Conservation (phyloP, 768 basidiomycete genomes). For the Tricholoma terreum region DNA sequence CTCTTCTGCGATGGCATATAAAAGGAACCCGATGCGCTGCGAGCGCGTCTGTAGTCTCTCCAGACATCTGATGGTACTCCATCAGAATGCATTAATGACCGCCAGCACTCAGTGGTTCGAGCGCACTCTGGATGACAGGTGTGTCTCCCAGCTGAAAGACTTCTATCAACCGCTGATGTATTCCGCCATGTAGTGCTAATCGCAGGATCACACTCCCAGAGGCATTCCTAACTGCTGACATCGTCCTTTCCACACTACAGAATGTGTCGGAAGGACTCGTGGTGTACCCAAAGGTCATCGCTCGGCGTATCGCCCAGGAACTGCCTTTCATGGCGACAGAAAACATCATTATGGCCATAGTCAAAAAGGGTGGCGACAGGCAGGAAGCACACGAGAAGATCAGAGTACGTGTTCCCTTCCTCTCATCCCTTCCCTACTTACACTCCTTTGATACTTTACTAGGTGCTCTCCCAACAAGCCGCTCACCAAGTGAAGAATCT, state of each 20-base stretch:
- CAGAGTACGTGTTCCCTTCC: conserved; percentile 46
- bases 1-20: conserved; percentile 97
- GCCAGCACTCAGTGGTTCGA: conserved; percentile 97
- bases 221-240: conserved; percentile 95
- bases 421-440: neutral
- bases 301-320: conserved; percentile 87
- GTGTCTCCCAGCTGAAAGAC: neutral
- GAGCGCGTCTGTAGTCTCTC: conserved; percentile 96
- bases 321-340: conserved; percentile 99
- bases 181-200: conserved; percentile 64
- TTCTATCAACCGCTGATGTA: neutral
- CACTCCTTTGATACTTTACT: neutral
- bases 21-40: conserved; percentile 98
- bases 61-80: conserved; percentile 93
- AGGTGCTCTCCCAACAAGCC: conserved; percentile 94
- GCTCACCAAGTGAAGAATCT: conserved; percentile 92
- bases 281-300: conserved; percentile 97
- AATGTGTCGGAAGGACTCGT: conserved; percentile 98
- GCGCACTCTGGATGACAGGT: conserved; percentile 96
- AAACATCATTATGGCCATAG: conserved; percentile 99
- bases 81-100: conserved; percentile 96
- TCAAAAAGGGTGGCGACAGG: conserved; percentile 90
- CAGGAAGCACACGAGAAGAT: conserved; percentile 98
- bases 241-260: conserved; percentile 91
- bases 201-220: conserved; percentile 95